Evolutionary conservation across 192 early-diverging fungal genomes (phyloP), one percentile per base, ranked within the genome.

Genomic region (Glomus cerebriforme): DNA sequence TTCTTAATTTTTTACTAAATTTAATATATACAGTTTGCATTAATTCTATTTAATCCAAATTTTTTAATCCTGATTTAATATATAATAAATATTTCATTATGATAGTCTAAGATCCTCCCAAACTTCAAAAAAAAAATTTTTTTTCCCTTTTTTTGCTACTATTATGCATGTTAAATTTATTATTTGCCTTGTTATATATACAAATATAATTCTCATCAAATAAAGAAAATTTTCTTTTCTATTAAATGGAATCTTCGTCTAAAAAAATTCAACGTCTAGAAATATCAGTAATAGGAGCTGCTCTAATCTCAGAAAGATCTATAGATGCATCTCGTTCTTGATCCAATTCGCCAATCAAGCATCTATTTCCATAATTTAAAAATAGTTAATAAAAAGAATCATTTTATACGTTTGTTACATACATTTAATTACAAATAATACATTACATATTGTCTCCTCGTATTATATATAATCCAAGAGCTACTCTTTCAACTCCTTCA

Each of bases 381-480:
- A 77, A 65, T 29, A 58, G 59, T n/a, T 54, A 37, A 17, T 31
- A 24, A 79, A 31, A 15, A 49, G 71, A 58, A 26, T 26, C 29
- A 39, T 73, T 27, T 26, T 3, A 59, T 7, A 4, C 5, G 15
- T 27, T 60, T 39, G 24, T 34, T 31, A 2, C 19, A 13, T 8
- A 70, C n/a, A 27, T 7, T 9, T 26, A 19, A 19, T 12, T 29
- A 19, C 7, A 27, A 67, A 27, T 34, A 35, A 64, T 64, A 64
- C 15, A 9, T 64, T 64, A 64, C 90, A 91, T 78, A 37, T 74
- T 86, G 62, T 91, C 89, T 2, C 90, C 90, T 32, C 88, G 80
- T 58, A 91, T 79, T 47, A 91, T 64, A 73, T 89, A 90, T 8
- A 91, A 73, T 8, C 90, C 90, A 19, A 88, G 79, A 10, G 82